A percentile compares a stretch with the other conserved stretches of the same genome.
Evolutionary conservation across 108 stramenopile species (phyloP).

Genomic region (Pelagomonas calceolata): DNA sequence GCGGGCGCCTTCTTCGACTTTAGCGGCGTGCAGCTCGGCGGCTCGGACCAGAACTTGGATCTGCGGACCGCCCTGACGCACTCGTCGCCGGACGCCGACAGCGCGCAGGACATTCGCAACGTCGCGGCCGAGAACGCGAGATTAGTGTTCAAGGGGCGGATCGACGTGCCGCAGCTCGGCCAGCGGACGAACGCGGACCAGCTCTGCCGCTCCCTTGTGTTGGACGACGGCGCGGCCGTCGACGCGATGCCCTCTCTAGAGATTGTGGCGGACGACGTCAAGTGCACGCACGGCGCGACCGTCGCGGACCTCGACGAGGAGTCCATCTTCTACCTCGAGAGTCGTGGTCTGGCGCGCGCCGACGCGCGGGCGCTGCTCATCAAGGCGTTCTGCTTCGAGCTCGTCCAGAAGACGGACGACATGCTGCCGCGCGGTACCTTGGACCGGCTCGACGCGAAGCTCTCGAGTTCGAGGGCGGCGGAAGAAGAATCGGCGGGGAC

Average conservation of each 20-base stretch:
- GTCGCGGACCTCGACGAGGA: conserved; percentile 86
- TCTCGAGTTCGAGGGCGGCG: too few species aligned
- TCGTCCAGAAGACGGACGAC: not conserved
- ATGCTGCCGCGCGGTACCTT: too few species aligned
- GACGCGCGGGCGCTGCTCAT: conserved; percentile 64
- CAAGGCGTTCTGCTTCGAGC: conserved; percentile 51
- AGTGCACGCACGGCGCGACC: conserved; percentile 89
- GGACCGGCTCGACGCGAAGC: too few species aligned
- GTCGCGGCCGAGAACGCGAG: conserved; percentile 75
- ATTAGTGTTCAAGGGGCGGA: conserved; percentile 76
- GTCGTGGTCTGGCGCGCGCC: conserved; percentile 64
- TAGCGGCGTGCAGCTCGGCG: conserved; percentile 62
- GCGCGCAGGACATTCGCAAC: conserved; percentile 72
- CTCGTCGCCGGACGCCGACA: conserved; percentile 61
- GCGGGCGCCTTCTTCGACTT: conserved; percentile 50
- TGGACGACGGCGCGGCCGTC: conserved; percentile 67
- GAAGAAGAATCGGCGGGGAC: too few species aligned
- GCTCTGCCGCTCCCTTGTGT: conserved; percentile 67
- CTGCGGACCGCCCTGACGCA: conserved; percentile 81
- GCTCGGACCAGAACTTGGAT: conserved; percentile 68
- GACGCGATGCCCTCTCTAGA: conserved; percentile 82
- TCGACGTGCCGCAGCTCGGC: conserved; percentile 79
- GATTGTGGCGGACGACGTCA: conserved; percentile 87
- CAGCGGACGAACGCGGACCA: conserved; percentile 83
- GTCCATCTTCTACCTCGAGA: conserved; percentile 77